phyloP scores from a whole-genome alignment of 2,329 filamentous ascomycete species.

The Ustulina deusta region DNA sequence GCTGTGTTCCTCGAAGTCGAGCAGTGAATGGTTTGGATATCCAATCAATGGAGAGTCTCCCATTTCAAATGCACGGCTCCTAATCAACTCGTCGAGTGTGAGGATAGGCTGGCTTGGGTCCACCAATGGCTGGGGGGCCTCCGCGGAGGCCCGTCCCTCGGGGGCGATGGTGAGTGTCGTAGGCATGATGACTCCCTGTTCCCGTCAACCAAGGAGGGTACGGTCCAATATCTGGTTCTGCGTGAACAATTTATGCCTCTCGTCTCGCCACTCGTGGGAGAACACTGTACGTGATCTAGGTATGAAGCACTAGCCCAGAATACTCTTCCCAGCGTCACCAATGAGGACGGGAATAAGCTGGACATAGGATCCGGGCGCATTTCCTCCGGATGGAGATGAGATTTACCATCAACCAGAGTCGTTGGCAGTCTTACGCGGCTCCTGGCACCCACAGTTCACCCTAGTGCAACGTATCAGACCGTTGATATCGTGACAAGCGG shows the following conservation, averaged over 20 bases:
- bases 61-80: constrained; percentile 29
- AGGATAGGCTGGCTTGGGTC: constrained; percentile 22
- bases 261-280: constrained; percentile 8
- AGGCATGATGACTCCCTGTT: constrained; percentile 21
- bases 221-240: constrained; percentile 6
- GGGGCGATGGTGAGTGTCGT: constrained; percentile 13
- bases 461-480: constrained; percentile 10
- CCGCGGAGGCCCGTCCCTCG: constrained; percentile 5
- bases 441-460: constrained; percentile 13
- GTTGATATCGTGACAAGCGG: constrained; percentile 10
- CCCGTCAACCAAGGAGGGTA: not conserved
- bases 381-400: constrained; percentile 17
- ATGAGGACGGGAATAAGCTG: constrained; percentile 14
- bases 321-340: constrained; percentile 11
- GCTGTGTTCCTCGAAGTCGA: constrained; percentile 31
- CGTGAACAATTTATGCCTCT: constrained; percentile 24
- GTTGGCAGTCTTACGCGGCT: not conserved
- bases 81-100: constrained; percentile 27
- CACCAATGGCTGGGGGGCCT: constrained; percentile 18
- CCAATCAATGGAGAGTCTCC: constrained; percentile 29
- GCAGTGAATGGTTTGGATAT: constrained; percentile 29
- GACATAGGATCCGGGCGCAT: constrained; percentile 3
- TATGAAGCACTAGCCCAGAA: constrained; percentile 8
- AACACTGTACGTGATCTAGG: constrained; percentile 9
- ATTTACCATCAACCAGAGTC: constrained; percentile 30